Percentiles rank a stretch among this genome's conserved stretches.
Conservation (phyloP, 805 yeast genomes). For the Candida namnaoensis region DNA sequence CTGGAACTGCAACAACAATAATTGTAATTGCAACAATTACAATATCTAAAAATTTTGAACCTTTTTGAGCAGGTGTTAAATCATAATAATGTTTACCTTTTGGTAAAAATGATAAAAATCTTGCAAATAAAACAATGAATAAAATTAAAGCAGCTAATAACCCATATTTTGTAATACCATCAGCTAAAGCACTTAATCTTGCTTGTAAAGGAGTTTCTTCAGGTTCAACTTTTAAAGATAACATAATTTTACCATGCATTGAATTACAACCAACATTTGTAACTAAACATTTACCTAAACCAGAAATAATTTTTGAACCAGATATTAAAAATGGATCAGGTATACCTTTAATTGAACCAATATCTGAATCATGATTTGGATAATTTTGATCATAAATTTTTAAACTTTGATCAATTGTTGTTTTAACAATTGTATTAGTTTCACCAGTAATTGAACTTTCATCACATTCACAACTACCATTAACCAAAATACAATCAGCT, state of each 20-base stretch:
- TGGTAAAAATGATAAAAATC: constrained; percentile 59
- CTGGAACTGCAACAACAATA: constrained; percentile 98
- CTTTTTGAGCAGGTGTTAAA: constrained; percentile 62
- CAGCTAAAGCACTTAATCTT: constrained; percentile 75
- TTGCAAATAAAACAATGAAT: constrained; percentile 69
- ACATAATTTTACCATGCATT: constrained; percentile 86
- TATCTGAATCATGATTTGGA: constrained; percentile 21
- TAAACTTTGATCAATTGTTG: constrained; percentile 38
- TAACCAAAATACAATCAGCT: constrained; percentile 71
- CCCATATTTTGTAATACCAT: constrained; percentile 93
- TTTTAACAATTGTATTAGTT: constrained; percentile 70
- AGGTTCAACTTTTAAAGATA: constrained; percentile 62
- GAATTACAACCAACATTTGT: constrained; percentile 90
- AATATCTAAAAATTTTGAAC: constrained; percentile 74
- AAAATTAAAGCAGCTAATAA: constrained; percentile 76
- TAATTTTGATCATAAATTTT: constrained; percentile 17
- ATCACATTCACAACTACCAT: constrained; percentile 79
- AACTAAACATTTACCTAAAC: constrained; percentile 77
- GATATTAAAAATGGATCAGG: constrained; percentile 84
- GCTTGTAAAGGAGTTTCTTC: constrained; percentile 87
- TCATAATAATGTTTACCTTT: constrained; percentile 36
- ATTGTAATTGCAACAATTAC: constrained; percentile 87
- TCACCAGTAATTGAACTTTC: constrained; percentile 95
- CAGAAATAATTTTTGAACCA: constrained; percentile 82
- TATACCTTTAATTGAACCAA: constrained; percentile 27